phyloP scores from a whole-genome alignment of 805 yeast species.

The Ogataea methylovora region DNA sequence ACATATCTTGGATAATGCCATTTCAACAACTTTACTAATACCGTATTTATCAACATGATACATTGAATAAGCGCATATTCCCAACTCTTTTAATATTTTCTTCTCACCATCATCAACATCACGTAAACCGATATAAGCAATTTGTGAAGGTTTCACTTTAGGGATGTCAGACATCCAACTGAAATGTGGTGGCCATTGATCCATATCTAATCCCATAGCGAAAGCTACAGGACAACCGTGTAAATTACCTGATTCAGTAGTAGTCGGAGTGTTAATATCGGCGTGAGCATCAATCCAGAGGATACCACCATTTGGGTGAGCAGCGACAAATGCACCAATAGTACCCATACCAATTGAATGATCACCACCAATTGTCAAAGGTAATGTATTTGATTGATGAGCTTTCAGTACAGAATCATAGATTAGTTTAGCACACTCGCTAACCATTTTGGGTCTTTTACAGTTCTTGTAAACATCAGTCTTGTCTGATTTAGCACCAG shows the following conservation, averaged over 20 bases:
- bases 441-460: slow-evolving; percentile 73
- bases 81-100: slow-evolving; percentile 57
- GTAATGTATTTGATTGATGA: slow-evolving; percentile 44
- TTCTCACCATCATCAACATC: slow-evolving; percentile 89
- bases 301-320: slow-evolving; percentile 81
- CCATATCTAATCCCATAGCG: slow-evolving; percentile 70
- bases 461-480: slow-evolving; percentile 47
- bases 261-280: slow-evolving; percentile 82
- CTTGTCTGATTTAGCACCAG: slow-evolving; percentile 30
- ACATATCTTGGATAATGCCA: slow-evolving; percentile 77
- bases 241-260: slow-evolving; percentile 81
- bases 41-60: slow-evolving; percentile 94
- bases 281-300: slow-evolving; percentile 99
- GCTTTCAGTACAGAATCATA: slow-evolving; percentile 51
- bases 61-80: slow-evolving; percentile 87
- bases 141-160: slow-evolving; percentile 55
- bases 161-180: slow-evolving; percentile 61
- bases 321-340: slow-evolving; percentile 71
- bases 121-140: slow-evolving; percentile 90
- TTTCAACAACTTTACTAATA: slow-evolving; percentile 81
- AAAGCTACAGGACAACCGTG: slow-evolving; percentile 97
- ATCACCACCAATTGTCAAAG: slow-evolving; percentile 91
- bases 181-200: slow-evolving; percentile 64
- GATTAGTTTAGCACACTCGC: slow-evolving; percentile 59
- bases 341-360: slow-evolving; percentile 96